Evolutionary conservation across 192 early-diverging fungal species (phyloP), one percentile per base, ranked within the genome.

Genomic region (Rhizophlyctis rosea): DNA sequence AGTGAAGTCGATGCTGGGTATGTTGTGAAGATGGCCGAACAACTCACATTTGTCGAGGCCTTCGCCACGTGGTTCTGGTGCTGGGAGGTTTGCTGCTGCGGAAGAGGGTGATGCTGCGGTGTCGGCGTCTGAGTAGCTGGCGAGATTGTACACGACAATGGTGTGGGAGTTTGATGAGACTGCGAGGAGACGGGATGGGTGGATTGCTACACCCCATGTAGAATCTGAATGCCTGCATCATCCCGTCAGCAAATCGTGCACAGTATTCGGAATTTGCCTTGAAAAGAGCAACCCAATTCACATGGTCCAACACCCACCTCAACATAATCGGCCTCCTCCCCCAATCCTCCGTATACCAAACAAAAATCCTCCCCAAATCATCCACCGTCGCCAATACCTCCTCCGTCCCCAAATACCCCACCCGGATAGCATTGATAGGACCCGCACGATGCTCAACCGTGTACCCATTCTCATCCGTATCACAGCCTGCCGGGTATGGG

Each of bases 11-110:
- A 71, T 61, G 14, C 54, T 49, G 3, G 70, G 70, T 11, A 71
- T 44, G 36, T 71, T 71, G 57, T 71, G 48, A 16, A 61, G 52
- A 36, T 71, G 70, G 32, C 70, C 70, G 9, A 62, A 57, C 14
- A 71, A 47, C 30, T 61, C 70, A 4, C 54, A 24, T n/a, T 30
- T 16, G n/a, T 25, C 64, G 28, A 63, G 58, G 34, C 3, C 39
- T n/a, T n/a, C n/a, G n/a, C n/a, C n/a, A n/a, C n/a, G n/a, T n/a
- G n/a, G n/a, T n/a, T n/a, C n/a, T n/a, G n/a, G n/a, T n/a, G n/a
- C n/a, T n/a, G n/a, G n/a, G n/a, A n/a, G n/a, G n/a, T n/a, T n/a
- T n/a, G n/a, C n/a, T n/a, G n/a, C n/a, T n/a, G n/a, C n/a, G n/a
- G n/a, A n/a, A n/a, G n/a, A n/a, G n/a, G n/a, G n/a, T n/a, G n/a